Evolutionary conservation across 2,329 filamentous ascomycete species (phyloP), one percentile per base, ranked within the genome.

Genomic region (Aspergillus brasiliensis): DNA sequence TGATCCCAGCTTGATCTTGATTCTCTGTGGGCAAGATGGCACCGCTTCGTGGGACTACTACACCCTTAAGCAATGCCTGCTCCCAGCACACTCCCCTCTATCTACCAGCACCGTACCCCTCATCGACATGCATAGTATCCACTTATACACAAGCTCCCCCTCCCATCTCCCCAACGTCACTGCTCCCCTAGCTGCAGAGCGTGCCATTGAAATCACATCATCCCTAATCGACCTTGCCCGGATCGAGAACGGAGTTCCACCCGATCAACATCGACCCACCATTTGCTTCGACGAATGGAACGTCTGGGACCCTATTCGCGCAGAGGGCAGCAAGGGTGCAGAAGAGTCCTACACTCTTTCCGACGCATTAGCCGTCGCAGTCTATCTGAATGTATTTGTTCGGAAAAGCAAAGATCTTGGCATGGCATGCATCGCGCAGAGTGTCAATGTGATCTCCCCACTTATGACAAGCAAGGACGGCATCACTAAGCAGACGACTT

Each of bases 231-330:
- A 92, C 71, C 83, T 92, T 1, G 90, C 90, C 0, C 82, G 88
- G 34, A 87, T 91, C 69, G 87, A 91, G 72, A 88, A 89, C 73
- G 67, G 69, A 7, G 71, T 78, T 0, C 83, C 88, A 0, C 77
- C 82, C 0, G 78, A 80, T 0, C 84, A 88, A n/a, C 83, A 84
- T 3, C 79, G 83, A 3, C 88, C 86, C 49, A 88, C 83, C 54
- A 91, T 93, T 72, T 92, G 90, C 80, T 92, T 92, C 71, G 90
- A 93, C 71, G 90, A 92, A 75, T 92, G 90, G 90, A 93, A 92
- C 72, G 89, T 92, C 8, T 93, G 90, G 90, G 89, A 91, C 67
- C 88, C 89, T 0, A 80, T 82, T 56, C 84, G 89, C 8, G 89
- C 90, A 0, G 88, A 88, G 0, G 90, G 90, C 15, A 86, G 89